Conservation (phyloP, 192 early-diverging fungal genomes). For the Umbelopsis ramanniana region DNA sequence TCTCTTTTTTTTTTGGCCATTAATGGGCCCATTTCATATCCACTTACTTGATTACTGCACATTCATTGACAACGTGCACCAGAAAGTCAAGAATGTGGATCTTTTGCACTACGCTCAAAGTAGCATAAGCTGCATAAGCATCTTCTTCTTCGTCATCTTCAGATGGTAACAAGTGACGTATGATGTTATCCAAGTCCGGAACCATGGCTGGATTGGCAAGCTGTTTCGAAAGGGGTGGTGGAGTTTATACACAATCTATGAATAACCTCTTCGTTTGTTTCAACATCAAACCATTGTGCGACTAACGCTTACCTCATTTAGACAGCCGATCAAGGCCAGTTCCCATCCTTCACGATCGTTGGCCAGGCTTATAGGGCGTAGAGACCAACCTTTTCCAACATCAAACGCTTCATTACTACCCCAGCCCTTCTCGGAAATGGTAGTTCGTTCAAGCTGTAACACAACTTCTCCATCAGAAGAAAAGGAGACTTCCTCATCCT, state of each 20-base stretch:
- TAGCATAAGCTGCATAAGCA: slow-evolving; percentile 45
- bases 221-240: slow-evolving; percentile 21
- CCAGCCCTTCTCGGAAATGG: slow-evolving; percentile 26
- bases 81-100: slow-evolving; percentile 67
- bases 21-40: too few species aligned
- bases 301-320: slow-evolving; percentile 51
- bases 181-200: slow-evolving; percentile 48
- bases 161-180: slow-evolving; percentile 49
- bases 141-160: slow-evolving; percentile 42
- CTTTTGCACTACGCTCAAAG: slow-evolving; percentile 53
- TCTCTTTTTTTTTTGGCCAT: too few species aligned
- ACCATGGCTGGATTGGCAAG: slow-evolving; percentile 47
- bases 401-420: slow-evolving; percentile 45
- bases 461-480: slow-evolving; percentile 12
- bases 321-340: slow-evolving; percentile 50
- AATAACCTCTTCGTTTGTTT: neutral
- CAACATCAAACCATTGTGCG: neutral
- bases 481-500: slow-evolving; percentile 10
- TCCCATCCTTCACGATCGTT: slow-evolving; percentile 53
- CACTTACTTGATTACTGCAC: slow-evolving; percentile 53
- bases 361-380: slow-evolving; percentile 28
- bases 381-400: slow-evolving; percentile 52
- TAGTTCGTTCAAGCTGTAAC: neutral
- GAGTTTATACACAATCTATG: neutral
- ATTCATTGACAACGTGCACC: slow-evolving; percentile 63